Conservation (phyloP, 331 rosid genomes). For the Spiraea crenata region DNA sequence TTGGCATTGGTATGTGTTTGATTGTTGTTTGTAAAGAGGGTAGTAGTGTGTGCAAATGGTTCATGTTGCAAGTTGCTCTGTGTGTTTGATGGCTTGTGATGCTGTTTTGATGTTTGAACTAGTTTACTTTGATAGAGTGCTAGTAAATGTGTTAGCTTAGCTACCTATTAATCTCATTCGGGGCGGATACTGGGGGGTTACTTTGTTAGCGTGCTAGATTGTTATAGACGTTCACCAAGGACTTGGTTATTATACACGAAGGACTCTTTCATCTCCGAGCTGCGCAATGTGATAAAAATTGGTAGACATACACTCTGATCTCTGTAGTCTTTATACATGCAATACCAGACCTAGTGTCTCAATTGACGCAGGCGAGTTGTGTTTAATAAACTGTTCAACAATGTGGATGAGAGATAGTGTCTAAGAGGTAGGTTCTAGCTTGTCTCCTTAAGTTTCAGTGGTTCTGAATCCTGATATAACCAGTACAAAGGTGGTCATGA, state of each 20-base stretch:
- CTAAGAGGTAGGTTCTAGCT: neutral
- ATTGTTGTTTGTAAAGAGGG: neutral
- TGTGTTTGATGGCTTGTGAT: neutral
- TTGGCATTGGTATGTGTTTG: neutral
- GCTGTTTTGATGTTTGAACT: neutral
- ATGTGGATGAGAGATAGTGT: neutral
- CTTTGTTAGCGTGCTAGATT: too few species aligned
- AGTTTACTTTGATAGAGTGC: neutral
- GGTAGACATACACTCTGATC: neutral
- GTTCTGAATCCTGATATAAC: neutral
- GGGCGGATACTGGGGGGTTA: too few species aligned
- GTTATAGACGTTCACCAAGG: too few species aligned
- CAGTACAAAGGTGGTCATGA: neutral
- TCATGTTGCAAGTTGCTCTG: neutral
- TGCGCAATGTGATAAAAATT: neutral
- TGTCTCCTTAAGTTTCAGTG: neutral
- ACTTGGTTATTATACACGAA: neutral
- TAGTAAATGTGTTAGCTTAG: neutral
- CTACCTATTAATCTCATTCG: neutral
- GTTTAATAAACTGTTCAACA: too few species aligned
- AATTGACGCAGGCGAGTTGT: too few species aligned
- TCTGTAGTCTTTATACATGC: neutral
- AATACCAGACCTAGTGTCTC: too few species aligned
- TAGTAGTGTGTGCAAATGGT: slow-evolving; percentile 1
- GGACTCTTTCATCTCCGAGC: too few species aligned